Evolutionary conservation across 257 asterid genomes (phyloP).

Genomic region (Fraxinus pennsylvanica): DNA sequence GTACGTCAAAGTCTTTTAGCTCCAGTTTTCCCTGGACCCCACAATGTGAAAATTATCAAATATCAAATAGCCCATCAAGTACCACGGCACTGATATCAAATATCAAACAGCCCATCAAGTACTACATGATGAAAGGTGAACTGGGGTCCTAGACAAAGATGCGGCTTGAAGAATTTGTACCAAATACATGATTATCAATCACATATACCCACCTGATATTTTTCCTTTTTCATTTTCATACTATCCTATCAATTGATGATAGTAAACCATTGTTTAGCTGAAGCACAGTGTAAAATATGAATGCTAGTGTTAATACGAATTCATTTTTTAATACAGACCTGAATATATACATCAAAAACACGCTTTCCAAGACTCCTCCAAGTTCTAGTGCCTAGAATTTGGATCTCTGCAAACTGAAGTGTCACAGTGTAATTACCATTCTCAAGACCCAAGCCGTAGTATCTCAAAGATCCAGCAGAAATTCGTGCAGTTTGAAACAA

Average conservation of each 20-base stretch:
- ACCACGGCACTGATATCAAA: not conserved
- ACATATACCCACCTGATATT: not conserved
- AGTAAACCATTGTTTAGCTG: not conserved
- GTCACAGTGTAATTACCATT: constrained; percentile 75
- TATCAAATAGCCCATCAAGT: too few species aligned
- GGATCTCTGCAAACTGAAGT: constrained; percentile 68
- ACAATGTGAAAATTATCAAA: not conserved
- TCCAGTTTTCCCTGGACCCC: constrained; percentile 57
- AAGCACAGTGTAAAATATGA: not conserved
- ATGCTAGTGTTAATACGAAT: not conserved
- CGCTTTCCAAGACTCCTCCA: constrained; percentile 85
- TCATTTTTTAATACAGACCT: constrained; percentile 41
- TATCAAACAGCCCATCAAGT: not conserved
- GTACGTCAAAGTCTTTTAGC: constrained; percentile 68
- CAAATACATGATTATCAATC: not conserved
- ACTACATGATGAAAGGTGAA: not conserved
- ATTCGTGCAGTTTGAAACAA: constrained; percentile 38
- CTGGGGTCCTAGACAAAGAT: not conserved
- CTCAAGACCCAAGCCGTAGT: constrained; percentile 75
- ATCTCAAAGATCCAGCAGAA: constrained; percentile 83
- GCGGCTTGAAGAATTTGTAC: not conserved
- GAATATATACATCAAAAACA: constrained; percentile 72
- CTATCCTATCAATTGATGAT: not conserved
- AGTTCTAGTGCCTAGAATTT: constrained; percentile 30
- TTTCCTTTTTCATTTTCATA: not conserved